A percentile compares a stretch with the other conserved stretches of the same genome.
Conservation (phyloP, 202 grass and related monocot species). For the Carex sylvatica region DNA sequence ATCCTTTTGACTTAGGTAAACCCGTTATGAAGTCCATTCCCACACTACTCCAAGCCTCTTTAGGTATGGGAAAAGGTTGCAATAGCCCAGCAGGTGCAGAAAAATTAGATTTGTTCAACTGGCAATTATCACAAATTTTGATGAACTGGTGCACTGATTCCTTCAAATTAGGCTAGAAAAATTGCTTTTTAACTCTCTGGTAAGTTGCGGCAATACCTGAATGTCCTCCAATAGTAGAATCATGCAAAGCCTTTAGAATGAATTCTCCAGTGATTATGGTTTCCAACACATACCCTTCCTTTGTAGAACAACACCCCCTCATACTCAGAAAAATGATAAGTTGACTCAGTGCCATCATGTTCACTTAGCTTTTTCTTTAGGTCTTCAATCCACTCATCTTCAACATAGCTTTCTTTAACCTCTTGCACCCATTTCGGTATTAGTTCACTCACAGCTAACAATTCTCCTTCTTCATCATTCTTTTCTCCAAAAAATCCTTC, state of each 20-base stretch:
- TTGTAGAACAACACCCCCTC: not conserved
- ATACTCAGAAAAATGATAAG: not conserved
- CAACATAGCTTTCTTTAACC: not conserved
- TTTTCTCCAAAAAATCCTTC: not conserved
- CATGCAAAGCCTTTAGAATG: not conserved
- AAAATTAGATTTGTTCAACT: not conserved
- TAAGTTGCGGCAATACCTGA: not conserved
- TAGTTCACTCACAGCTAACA: too few species aligned
- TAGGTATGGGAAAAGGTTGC: not conserved
- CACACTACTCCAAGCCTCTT: not conserved
- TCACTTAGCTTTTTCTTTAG: not conserved
- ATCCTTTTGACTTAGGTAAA: not conserved
- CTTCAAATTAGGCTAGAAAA: not conserved
- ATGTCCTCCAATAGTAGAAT: not conserved
- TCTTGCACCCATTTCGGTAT: not conserved
- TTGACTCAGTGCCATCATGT: not conserved
- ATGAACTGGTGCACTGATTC: not conserved
- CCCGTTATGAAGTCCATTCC: not conserved
- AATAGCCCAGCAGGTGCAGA: not conserved
- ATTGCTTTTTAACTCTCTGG: not conserved
- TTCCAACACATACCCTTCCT: not conserved
- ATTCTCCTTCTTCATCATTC: too few species aligned
- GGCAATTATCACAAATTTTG: not conserved
- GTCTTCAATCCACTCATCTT: not conserved
- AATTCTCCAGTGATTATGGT: not conserved